Conservation (phyloP, 192 early-diverging fungal species). For the Coemansia sp. region DNA sequence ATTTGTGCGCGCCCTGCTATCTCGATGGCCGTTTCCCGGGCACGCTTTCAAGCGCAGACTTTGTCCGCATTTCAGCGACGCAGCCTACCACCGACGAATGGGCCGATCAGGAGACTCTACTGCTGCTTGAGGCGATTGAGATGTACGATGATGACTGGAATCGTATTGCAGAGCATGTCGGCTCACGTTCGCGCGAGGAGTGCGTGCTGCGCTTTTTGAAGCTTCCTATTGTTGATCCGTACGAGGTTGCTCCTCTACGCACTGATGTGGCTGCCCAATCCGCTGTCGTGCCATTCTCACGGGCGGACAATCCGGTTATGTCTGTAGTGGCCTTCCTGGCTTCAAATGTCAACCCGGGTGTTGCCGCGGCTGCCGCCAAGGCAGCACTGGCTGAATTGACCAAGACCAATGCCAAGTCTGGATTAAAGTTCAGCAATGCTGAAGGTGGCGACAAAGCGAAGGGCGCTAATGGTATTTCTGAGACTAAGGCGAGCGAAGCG, state of each 20-base stretch:
- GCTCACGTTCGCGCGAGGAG: conserved; percentile 83
- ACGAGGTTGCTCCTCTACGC: conserved; percentile 52
- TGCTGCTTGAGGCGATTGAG: conserved; percentile 90
- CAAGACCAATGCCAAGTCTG: neutral
- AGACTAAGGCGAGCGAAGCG: neutral
- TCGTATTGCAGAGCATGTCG: conserved; percentile 88
- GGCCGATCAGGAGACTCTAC: conserved; percentile 82
- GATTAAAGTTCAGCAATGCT: neutral
- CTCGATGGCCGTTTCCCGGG: conserved; percentile 91
- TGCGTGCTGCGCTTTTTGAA: conserved; percentile 88
- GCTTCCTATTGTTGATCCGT: conserved; percentile 86
- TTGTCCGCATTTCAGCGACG: conserved; percentile 64
- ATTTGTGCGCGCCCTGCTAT: conserved; percentile 87
- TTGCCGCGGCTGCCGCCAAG: conserved; percentile 84
- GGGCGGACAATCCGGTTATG: conserved; percentile 89
- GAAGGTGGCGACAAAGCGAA: neutral
- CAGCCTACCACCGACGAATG: conserved; percentile 62
- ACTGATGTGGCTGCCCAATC: conserved; percentile 54
- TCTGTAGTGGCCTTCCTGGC: conserved; percentile 86
- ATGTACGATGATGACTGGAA: conserved; percentile 94
- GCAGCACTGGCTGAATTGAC: conserved; percentile 74
- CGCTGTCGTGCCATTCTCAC: conserved; percentile 68
- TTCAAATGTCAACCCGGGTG: conserved; percentile 79
- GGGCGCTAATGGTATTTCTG: neutral
- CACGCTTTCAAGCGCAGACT: conserved; percentile 78